Percentiles rank a stretch among this genome's conserved stretches.
Conservation (phyloP, 768 basidiomycete species). For the Fibroporia radiculosa region DNA sequence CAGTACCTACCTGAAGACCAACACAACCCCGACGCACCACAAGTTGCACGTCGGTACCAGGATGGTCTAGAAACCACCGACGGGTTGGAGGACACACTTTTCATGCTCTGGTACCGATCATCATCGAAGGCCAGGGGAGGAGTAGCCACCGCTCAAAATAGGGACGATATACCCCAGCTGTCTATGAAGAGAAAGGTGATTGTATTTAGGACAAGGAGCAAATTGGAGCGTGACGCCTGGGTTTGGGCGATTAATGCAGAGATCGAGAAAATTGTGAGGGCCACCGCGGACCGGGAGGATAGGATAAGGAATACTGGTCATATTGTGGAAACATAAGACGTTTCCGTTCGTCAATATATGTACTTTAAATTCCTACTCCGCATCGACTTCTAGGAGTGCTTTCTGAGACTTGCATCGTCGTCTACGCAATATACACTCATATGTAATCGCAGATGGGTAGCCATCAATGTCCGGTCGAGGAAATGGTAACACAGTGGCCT, state of each 20-base stretch:
- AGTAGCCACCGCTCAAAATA: background rate
- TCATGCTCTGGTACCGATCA: conserved; percentile 65
- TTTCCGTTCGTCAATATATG: too few relatives aligned
- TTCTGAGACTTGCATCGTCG: background rate
- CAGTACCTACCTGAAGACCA: conserved; percentile 57
- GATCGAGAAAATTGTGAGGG: conserved; percentile 73
- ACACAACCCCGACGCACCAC: conserved; percentile 43
- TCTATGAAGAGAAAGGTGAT: conserved; percentile 52
- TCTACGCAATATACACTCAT: background rate
- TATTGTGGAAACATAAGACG: conserved; percentile 31
- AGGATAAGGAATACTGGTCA: conserved; percentile 58
- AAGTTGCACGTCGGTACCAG: conserved; percentile 67
- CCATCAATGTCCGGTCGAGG: too few relatives aligned
- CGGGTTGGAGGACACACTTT: conserved; percentile 79
- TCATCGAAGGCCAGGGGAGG: background rate
- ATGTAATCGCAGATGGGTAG: too few relatives aligned
- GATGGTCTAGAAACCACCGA: conserved; percentile 90
- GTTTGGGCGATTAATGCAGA: conserved; percentile 89
- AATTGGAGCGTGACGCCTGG: conserved; percentile 90
- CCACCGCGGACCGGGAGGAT: conserved; percentile 55
- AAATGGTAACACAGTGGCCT: too few relatives aligned
- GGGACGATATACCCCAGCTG: conserved; percentile 30
- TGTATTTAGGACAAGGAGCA: conserved; percentile 69
- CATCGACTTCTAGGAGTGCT: too few relatives aligned
- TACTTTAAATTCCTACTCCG: too few relatives aligned